Base-by-base conservation (phyloP, 768 basidiomycete genomes). In the Agaricus subrufescens region DNA sequence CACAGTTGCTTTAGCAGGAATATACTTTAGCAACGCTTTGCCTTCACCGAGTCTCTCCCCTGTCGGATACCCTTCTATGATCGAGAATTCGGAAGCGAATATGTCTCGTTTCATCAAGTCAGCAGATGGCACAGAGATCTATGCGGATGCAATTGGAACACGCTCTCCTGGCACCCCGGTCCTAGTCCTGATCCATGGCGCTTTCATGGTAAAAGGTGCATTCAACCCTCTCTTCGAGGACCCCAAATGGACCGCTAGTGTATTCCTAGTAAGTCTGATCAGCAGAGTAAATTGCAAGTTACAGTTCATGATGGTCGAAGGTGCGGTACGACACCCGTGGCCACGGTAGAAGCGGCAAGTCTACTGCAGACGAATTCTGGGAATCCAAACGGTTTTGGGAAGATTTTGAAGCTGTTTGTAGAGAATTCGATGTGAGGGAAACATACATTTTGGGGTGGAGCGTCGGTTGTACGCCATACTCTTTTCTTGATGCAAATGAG, bases 111-210 rank as follows among this genome's bases (percentile, higher is more conserved):
- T 48, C 27, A 15, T 56, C 12, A 56, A 45, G n/a, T 63, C 73
- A 9, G 57, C 65, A 15, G 75, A 75, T 54, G 73, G 73, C 12
- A 71, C 71, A 19, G 57, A 56, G 34, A 67, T 76, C 37, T 73
- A 67, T 56, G 70, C 71, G 5, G 65, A 73, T 40, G 68, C 70
- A n/a, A 59, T 56, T 3, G 73, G 73, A 15, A 62, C 72, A 54
- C 64, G 47, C 9, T 56, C 54, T 19, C 40, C 68, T 11, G 48
- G 62, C 11, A 67, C 69, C 40, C 71, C 68, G 19, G 58, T 65
- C 25, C 48, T 75, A 27, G 67, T 75, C 44, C 70, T 74, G 58
- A 65, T 74, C 10, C 74, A 71, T 52, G 74, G 74, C 5, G 63
- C 70, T 46, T 63, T 62, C 8, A 63, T 69, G 56, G 64, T 65